Base-by-base conservation (phyloP, 2,329 filamentous ascomycete species). In the Scedosporium dehoogii region DNA sequence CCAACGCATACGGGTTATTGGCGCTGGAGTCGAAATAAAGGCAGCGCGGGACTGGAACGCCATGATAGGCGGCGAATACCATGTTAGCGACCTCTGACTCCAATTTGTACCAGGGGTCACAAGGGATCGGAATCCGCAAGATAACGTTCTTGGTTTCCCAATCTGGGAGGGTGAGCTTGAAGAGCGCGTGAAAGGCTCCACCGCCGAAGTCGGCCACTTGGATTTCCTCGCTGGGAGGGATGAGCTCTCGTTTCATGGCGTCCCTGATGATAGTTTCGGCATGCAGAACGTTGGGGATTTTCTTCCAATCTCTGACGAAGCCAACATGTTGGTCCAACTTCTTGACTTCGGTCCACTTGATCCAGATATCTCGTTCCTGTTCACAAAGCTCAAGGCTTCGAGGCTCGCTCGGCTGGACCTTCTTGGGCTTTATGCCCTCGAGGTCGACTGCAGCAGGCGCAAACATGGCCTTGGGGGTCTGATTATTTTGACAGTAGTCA, bases 51-150 rank as follows among this genome's bases (percentile, higher is more conserved):
- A 64, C 57, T 1, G 58, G 61, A 10, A 63, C 51, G 33, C 58
- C 41, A 12, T 62, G 55, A n/a, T 42, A 46, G 7, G 33, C 25
- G 18, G 61, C 57, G 6, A 55, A 61, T 3, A 57, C 33, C 63
- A 67, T 67, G 42, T 62, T 64, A 14, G 65, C 64, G 21, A 67
- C 64, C 51, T 67, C 66, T 51, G 51, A 48, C 48, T 66, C 64
- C 27, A 63, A 58, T 33, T 63, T 63, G 25, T 59, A 63, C 55
- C 42, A 59, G 6, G 46, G 66, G 2, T 53, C 65, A 14, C 63
- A 41, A 1, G 66, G 66, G 57, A 64, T 55, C 2, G 33, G 16
- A 27, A 67, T 55, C 5, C 63, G 59, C 6, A 67, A 46, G 5
- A 67, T 10, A 0, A 65, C 51, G 21, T 61, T 59, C 6, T 59